A percentile compares a stretch with the other conserved stretches of the same genome.
phyloP scores from a whole-genome alignment of 2,329 filamentous ascomycete genomes.

The Epichloe coenophiala region DNA sequence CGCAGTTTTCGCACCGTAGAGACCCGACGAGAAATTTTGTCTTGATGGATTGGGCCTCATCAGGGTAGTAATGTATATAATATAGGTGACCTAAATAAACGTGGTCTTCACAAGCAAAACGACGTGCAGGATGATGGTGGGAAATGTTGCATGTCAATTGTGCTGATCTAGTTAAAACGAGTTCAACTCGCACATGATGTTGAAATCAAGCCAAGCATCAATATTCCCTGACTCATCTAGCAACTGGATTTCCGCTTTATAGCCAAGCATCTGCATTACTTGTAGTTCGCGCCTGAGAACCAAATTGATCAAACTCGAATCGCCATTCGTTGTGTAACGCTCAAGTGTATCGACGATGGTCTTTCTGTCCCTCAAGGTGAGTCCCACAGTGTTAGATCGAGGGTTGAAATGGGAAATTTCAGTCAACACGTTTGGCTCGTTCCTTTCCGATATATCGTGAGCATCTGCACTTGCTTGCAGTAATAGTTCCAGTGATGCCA shows the following conservation, averaged over 20 bases:
- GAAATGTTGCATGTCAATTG: too few species aligned
- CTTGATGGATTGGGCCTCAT: background rate
- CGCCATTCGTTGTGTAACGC: conserved; percentile 17
- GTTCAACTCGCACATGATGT: conserved; percentile 15
- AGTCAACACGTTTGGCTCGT: background rate
- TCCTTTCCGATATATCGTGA: background rate
- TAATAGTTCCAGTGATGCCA: conserved; percentile 13
- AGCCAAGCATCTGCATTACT: conserved; percentile 57
- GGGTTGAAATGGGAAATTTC: conserved; percentile 14
- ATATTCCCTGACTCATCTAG: conserved; percentile 43
- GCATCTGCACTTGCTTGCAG: background rate
- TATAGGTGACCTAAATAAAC: too few species aligned
- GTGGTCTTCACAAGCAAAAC: too few species aligned
- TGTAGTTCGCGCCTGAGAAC: conserved; percentile 46
- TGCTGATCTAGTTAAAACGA: background rate
- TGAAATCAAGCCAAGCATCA: conserved; percentile 33
- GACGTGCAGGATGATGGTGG: too few species aligned
- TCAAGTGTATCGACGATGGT: conserved; percentile 41
- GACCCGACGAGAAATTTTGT: background rate
- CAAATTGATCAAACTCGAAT: background rate
- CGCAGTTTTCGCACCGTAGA: conserved; percentile 24
- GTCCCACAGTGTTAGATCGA: conserved; percentile 17
- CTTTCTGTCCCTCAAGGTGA: conserved; percentile 44
- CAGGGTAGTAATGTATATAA: background rate
- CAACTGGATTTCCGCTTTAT: conserved; percentile 68